Percentiles rank a stretch among this genome's conserved stretches.
phyloP scores from a whole-genome alignment of 2,329 filamentous ascomycete species.

The Tolypocladium amazonense region DNA sequence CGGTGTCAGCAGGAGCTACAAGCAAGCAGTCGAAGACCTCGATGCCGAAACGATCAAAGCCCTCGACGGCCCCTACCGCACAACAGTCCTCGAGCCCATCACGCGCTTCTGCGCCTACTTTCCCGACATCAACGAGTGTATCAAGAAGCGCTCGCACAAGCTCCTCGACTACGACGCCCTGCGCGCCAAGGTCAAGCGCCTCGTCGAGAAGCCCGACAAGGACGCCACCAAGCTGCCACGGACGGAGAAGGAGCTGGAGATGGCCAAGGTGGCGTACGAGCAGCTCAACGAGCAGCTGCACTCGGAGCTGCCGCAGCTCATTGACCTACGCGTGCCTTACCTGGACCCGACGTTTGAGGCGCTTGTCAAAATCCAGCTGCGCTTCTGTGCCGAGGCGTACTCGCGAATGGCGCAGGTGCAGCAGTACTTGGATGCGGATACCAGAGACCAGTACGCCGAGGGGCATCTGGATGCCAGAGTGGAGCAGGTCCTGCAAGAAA shows the following conservation, averaged over 20 bases:
- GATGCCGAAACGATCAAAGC: conserved; percentile 98
- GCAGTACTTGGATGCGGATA: conserved; percentile 93
- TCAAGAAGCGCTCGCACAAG: conserved; percentile 98
- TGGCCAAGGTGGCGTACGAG: conserved; percentile 88
- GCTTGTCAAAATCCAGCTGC: conserved; percentile 93
- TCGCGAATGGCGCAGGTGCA: conserved; percentile 98
- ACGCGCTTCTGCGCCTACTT: conserved; percentile 96
- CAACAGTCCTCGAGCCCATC: conserved; percentile 92
- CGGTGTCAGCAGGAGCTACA: conserved; percentile 93
- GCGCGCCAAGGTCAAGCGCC: conserved; percentile 90
- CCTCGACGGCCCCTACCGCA: conserved; percentile 87
- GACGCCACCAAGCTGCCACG: conserved; percentile 93
- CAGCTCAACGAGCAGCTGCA: conserved; percentile 95
- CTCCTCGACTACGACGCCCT: conserved; percentile 96
- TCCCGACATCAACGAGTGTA: conserved; percentile 97
- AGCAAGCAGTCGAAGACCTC: conserved; percentile 94
- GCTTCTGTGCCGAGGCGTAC: conserved; percentile 97
- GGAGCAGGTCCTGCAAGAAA: conserved; percentile 93
- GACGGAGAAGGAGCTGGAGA: conserved; percentile 91
- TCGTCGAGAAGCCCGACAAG: conserved; percentile 98
- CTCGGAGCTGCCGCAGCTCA: conserved; percentile 85
- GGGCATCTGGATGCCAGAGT: conserved; percentile 86
- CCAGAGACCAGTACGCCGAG: conserved; percentile 88
- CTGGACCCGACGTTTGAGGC: conserved; percentile 96
- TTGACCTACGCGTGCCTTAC: conserved; percentile 93